These are phyloP conservation scores for Coleophoma crateriformis DNA, from an alignment of 2,329 filamentous ascomycete genomes.

Conservation along the genomic window DNA sequence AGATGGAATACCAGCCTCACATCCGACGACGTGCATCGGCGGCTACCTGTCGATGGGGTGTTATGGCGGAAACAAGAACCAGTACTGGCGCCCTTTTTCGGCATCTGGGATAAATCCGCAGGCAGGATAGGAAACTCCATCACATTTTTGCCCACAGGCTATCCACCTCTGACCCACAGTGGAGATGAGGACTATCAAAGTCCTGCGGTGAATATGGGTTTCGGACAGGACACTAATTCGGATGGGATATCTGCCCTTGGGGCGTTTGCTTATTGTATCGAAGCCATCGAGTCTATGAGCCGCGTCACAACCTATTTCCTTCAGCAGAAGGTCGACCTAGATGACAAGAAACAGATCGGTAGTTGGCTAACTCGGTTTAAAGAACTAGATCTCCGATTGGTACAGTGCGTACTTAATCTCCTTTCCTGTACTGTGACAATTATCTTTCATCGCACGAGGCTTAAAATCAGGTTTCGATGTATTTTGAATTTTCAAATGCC, in stretches of 20 bases:
- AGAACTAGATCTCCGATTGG: constrained; percentile 38
- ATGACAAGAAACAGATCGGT: constrained; percentile 32
- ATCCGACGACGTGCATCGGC: constrained; percentile 29
- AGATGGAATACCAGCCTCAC: constrained; percentile 32
- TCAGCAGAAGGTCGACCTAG: constrained; percentile 34
- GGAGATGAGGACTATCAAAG: constrained; percentile 6
- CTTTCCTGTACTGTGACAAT: too few species aligned
- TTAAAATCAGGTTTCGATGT: too few species aligned
- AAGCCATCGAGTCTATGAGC: constrained; percentile 40
- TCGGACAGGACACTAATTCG: constrained; percentile 11
- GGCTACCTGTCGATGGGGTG: constrained; percentile 34
- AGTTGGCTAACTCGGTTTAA: constrained; percentile 42
- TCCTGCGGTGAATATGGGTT: constrained; percentile 7
- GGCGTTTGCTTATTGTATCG: constrained; percentile 39
- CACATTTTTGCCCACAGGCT: constrained; percentile 30
- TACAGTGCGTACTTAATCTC: constrained; percentile 28
- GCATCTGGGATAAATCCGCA: constrained; percentile 36
- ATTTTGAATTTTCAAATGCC: too few species aligned
- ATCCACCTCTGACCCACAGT: constrained; percentile 7
- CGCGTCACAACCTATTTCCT: constrained; percentile 39
- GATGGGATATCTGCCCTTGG: constrained; percentile 34
- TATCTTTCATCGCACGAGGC: neutral
- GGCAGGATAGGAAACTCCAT: constrained; percentile 34
- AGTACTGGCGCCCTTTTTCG: constrained; percentile 36
- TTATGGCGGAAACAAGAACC: constrained; percentile 34